Conservation (phyloP, 495 filamentous ascomycete genomes). For the Penicillium egyptiacum region DNA sequence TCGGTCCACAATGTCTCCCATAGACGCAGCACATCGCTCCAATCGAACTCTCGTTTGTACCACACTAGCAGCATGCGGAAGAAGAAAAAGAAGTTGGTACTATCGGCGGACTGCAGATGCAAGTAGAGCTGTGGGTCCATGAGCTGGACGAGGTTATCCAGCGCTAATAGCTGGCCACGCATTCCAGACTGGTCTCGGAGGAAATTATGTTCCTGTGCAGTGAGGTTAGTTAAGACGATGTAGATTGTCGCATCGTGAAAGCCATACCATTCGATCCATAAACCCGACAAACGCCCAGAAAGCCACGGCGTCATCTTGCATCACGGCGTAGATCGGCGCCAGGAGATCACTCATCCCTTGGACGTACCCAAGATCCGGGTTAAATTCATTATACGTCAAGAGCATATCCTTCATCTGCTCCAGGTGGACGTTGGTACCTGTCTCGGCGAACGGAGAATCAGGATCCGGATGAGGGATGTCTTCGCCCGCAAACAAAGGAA, state of each 20-base stretch:
- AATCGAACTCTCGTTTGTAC: constrained; percentile 97
- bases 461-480: constrained; percentile 98
- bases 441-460: constrained; percentile 86
- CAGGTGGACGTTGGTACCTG: constrained; percentile 93
- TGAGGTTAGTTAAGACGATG: not conserved
- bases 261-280: constrained; percentile 83
- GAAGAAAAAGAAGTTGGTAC: constrained; percentile 99
- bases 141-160: constrained; percentile 91
- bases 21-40: constrained; percentile 78
- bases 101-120: constrained; percentile 85
- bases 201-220: constrained; percentile 80
- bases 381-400: constrained; percentile 96
- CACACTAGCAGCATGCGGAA: constrained; percentile 98
- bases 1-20: constrained; percentile 98
- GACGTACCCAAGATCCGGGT: constrained; percentile 89
- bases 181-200: constrained; percentile 94
- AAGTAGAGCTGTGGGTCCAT: constrained; percentile 94
- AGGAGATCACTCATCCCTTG: constrained; percentile 98
- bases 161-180: constrained; percentile 82
- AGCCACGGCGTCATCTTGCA: constrained; percentile 94
- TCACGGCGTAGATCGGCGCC: constrained; percentile 91
- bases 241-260: no score
- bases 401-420: constrained; percentile 99
- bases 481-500: constrained; percentile 92
- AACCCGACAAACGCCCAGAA: constrained; percentile 97